Evolutionary conservation across 768 basidiomycete genomes (phyloP).

Genomic region (Lyophyllum semitale): DNA sequence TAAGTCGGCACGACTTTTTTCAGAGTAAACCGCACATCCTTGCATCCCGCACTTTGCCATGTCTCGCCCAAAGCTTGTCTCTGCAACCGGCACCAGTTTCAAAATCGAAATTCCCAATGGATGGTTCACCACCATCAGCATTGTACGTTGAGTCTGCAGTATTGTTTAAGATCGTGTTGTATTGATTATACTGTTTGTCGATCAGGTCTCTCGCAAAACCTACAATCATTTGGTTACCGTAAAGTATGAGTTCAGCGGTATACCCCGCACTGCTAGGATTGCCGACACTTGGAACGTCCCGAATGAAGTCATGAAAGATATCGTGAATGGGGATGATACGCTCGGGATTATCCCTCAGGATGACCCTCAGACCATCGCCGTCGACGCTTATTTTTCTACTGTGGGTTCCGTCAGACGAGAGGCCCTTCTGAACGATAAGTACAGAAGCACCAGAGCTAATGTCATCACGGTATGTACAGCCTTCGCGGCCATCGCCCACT

Average conservation of each 20-base stretch:
- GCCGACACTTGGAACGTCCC: background rate
- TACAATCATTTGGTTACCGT: slow-evolving; percentile 5
- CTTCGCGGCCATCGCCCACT: background rate
- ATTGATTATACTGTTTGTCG: background rate
- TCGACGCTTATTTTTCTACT: slow-evolving; percentile 3
- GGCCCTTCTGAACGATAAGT: background rate
- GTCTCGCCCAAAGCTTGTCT: slow-evolving; percentile 8
- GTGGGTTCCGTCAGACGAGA: background rate
- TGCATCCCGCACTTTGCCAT: slow-evolving; percentile 1
- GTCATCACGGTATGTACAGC: slow-evolving; percentile 2
- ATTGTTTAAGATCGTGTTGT: background rate
- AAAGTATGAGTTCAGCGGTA: background rate
- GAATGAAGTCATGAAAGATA: slow-evolving; percentile 7
- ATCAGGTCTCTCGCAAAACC: slow-evolving; percentile 7
- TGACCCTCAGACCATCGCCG: background rate
- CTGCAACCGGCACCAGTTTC: slow-evolving; percentile 1
- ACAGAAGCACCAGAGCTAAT: slow-evolving; percentile 3
- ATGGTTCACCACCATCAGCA: slow-evolving; percentile 12
- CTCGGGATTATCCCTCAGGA: slow-evolving; percentile 6
- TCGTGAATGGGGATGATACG: background rate
- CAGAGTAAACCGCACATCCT: background rate
- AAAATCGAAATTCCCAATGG: slow-evolving; percentile 9
- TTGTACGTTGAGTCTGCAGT: background rate
- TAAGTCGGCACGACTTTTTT: background rate
- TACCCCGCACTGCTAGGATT: background rate